Conservation (phyloP, 331 rosid species). For the Cydonia oblonga region DNA sequence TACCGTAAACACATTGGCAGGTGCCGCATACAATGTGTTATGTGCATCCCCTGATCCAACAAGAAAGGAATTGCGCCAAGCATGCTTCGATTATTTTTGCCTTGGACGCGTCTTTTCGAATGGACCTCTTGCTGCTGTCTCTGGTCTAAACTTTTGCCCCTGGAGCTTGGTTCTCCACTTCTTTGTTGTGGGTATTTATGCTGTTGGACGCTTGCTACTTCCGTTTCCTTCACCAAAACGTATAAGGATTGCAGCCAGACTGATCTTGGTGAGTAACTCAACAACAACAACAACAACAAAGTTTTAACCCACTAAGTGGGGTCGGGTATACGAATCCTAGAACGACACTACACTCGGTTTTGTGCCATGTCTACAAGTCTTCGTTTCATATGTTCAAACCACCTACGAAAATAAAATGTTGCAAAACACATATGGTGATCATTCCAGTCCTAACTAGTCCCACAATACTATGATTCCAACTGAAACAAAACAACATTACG, state of each 20-base stretch:
- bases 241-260: background rate
- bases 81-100: constrained; percentile 14
- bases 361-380: too few relatives aligned
- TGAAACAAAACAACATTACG: too few relatives aligned
- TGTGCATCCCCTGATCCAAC: constrained; percentile 5
- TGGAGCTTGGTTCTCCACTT: constrained; percentile 9
- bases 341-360: too few relatives aligned
- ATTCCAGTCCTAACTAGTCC: background rate
- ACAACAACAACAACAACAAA: background rate
- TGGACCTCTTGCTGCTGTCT: constrained; percentile 2
- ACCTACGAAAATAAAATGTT: background rate
- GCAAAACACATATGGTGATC: background rate
- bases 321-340: too few relatives aligned
- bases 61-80: constrained; percentile 15
- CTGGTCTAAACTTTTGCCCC: constrained; percentile 1
- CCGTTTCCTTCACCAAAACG: constrained; percentile 18
- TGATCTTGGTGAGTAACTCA: constrained; percentile 3
- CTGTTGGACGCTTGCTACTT: constrained; percentile 4
- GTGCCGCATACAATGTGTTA: background rate
- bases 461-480: background rate
- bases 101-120: constrained; percentile 12
- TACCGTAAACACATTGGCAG: constrained; percentile 15
- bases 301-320: accelerated
- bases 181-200: constrained; percentile 8
- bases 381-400: too few relatives aligned